phyloP scores from a whole-genome alignment of 2,329 filamentous ascomycete genomes.

The Pseudogymnoascus sp. region DNA sequence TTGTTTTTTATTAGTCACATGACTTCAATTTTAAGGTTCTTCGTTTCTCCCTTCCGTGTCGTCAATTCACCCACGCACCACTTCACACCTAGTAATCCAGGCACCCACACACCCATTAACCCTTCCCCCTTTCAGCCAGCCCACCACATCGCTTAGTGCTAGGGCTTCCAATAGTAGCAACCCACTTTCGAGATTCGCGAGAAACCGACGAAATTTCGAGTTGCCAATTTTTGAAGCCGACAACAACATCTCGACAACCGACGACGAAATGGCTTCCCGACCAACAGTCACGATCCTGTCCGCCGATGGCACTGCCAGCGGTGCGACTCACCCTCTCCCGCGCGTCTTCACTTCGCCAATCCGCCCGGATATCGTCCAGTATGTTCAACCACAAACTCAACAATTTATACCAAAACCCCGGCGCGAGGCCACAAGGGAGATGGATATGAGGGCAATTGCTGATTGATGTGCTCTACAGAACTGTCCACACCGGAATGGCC shows the following conservation, averaged over 20 bases:
- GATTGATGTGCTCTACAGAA: conserved; percentile 34
- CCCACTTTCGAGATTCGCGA: conserved; percentile 9
- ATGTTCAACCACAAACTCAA: conserved; percentile 36
- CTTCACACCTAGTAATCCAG: background rate
- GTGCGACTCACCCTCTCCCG: conserved; percentile 84
- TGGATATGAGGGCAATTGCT: background rate
- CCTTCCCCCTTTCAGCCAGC: background rate
- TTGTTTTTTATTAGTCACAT: background rate
- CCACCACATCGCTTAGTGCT: conserved; percentile 4
- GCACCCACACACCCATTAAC: background rate
- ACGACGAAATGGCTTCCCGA: conserved; percentile 70
- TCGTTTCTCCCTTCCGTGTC: background rate
- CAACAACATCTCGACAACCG: conserved; percentile 18
- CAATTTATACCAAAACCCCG: background rate
- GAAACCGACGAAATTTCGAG: conserved; percentile 10
- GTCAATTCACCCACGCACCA: background rate
- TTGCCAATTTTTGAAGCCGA: conserved; percentile 14
- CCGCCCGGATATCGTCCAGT: conserved; percentile 98
- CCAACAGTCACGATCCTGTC: conserved; percentile 96
- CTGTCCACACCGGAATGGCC: conserved; percentile 94
- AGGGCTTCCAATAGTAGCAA: conserved; percentile 7
- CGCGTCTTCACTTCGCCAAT: conserved; percentile 96
- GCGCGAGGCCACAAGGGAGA: background rate
- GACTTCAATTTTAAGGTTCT: background rate
- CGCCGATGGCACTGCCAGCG: conserved; percentile 88